These are phyloP conservation scores for Leccinellum albellum DNA, from an alignment of 768 basidiomycete species.

Conservation along the genomic window DNA sequence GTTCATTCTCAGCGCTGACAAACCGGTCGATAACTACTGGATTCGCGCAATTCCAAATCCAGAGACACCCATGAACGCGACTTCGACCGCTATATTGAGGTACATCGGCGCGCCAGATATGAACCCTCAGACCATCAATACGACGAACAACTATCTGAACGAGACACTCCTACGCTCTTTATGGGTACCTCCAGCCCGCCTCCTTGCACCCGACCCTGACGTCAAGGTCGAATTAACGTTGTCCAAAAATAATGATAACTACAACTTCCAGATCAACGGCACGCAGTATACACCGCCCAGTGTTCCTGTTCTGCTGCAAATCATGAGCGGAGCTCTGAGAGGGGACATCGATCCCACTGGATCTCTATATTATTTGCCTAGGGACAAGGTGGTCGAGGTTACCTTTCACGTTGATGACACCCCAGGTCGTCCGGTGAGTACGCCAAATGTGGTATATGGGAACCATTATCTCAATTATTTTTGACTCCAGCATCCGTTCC, in stretches of 20 bases:
- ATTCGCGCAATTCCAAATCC: conserved; percentile 4
- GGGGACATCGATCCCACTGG: neutral
- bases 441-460: too few species aligned
- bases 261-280: conserved; percentile 13
- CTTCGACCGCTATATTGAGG: conserved; percentile 14
- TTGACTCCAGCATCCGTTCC: conserved; percentile 17
- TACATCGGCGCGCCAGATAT: conserved; percentile 12
- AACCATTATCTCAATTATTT: neutral
- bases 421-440: conserved; percentile 29
- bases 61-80: neutral
- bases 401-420: conserved; percentile 9
- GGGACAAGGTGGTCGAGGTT: conserved; percentile 16
- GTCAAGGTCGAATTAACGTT: conserved; percentile 15
- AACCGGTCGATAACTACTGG: conserved; percentile 41
- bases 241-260: conserved; percentile 6
- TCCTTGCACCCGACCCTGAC: conserved; percentile 17
- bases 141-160: conserved; percentile 5
- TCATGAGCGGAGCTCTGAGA: conserved; percentile 19
- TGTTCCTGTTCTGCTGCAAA: conserved; percentile 18
- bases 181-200: conserved; percentile 4
- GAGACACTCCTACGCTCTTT: conserved; percentile 20
- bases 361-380: conserved; percentile 14
- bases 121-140: conserved; percentile 9
- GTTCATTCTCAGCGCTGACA: conserved; percentile 40
- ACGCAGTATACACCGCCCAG: conserved; percentile 11